These are phyloP conservation scores for Solanum chiquidenum DNA, from an alignment of 257 asterid species.

Conservation along the genomic window DNA sequence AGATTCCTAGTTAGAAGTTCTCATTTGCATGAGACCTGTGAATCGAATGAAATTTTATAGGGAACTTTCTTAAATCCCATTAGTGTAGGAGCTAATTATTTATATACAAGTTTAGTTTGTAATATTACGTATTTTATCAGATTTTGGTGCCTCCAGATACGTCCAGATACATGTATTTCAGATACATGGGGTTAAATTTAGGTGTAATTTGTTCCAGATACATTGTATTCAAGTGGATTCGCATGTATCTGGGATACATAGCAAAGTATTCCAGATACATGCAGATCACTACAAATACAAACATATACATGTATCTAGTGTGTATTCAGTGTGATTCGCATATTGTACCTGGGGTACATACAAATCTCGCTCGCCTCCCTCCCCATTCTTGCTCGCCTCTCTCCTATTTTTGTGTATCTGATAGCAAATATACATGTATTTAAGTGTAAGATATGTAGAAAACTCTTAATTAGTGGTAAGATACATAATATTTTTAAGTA, in stretches of 20 bases:
- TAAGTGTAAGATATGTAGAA: too few relatives aligned
- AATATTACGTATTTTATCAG: too few relatives aligned
- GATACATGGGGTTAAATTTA: background rate
- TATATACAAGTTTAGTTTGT: too few relatives aligned
- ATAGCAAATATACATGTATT: too few relatives aligned
- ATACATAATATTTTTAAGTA: too few relatives aligned
- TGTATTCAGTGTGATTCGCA: too few relatives aligned
- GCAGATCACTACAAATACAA: background rate
- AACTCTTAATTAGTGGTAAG: too few relatives aligned
- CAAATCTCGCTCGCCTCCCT: background rate
- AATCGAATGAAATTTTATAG: background rate
- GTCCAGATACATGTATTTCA: too few relatives aligned
- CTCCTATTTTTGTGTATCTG: background rate
- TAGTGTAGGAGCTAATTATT: background rate
- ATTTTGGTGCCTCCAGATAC: too few relatives aligned
- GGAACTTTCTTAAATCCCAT: background rate
- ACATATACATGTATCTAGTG: too few relatives aligned
- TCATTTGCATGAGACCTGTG: background rate
- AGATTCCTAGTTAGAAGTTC: background rate
- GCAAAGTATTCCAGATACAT: background rate
- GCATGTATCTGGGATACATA: background rate
- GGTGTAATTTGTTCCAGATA: too few relatives aligned
- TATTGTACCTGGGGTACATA: background rate
- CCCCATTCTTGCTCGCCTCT: too few relatives aligned
- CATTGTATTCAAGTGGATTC: background rate